Conservation (phyloP, 1,284 basidiomycete species). For the Malassezia equina region DNA sequence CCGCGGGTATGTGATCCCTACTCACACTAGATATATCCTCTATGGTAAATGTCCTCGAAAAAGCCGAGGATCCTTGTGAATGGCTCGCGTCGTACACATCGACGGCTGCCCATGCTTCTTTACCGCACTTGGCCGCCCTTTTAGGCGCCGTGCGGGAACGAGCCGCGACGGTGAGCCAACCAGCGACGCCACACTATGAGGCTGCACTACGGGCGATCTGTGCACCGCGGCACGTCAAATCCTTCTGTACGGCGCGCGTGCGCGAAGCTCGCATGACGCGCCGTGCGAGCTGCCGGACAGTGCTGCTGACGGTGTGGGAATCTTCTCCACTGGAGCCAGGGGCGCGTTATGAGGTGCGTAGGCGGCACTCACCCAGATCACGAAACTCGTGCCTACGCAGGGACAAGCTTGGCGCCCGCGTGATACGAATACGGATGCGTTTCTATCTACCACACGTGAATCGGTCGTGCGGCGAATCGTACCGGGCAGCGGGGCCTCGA, state of each 20-base stretch:
- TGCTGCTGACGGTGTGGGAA: constrained; percentile 30
- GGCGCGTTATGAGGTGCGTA: constrained; percentile 1
- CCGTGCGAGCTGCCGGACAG: constrained; percentile 16
- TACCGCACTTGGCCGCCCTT: not conserved
- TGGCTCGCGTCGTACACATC: constrained; percentile 5
- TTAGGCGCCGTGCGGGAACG: constrained; percentile 2
- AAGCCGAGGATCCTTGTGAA: constrained; percentile 16
- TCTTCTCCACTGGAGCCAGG: constrained; percentile 5
- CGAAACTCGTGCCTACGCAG: constrained; percentile 8
- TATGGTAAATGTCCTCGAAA: not conserved
- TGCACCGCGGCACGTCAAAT: constrained; percentile 67
- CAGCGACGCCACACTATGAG: constrained; percentile 9
- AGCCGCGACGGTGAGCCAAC: constrained; percentile 14
- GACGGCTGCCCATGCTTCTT: not conserved
- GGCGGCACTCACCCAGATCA: not conserved
- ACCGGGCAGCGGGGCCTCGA: not conserved
- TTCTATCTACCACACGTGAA: constrained; percentile 10
- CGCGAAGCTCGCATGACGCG: constrained; percentile 55
- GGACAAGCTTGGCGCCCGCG: constrained; percentile 8
- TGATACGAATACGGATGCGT: constrained; percentile 3
- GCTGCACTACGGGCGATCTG: constrained; percentile 55
- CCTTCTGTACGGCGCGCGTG: constrained; percentile 67
- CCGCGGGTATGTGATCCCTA: not conserved
- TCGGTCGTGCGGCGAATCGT: constrained; percentile 1
- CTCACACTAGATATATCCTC: not conserved